Base-by-base conservation (phyloP, 1,284 basidiomycete species). In the Hemileia vastatrix region DNA sequence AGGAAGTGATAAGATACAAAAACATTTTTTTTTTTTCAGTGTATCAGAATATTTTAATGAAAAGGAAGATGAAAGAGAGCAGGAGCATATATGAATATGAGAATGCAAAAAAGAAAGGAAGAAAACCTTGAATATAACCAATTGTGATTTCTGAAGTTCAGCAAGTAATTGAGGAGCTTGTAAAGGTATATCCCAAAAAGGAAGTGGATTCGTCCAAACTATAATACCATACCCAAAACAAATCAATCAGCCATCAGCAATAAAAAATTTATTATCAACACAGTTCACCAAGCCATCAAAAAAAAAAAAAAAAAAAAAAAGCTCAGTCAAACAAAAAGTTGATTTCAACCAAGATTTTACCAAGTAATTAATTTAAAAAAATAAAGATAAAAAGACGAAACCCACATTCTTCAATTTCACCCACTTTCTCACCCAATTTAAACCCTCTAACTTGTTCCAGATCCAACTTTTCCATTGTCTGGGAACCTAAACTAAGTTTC, bases 101-200 rank as follows among this genome's bases (percentile, higher is more conserved):
- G n/a, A n/a, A 50, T 32, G 11, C 6, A n/a, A 36, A 13, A 4
- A 36, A 44, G 21, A 43, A 49, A 9, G 48, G 23, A 23, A 32
- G 21, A 6, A 2, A 64, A 76, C 32, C 81, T 97, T 98, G 80
- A 97, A 95, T 63, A 98, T 83, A 4, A 96, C 92, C 11, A 98
- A 78, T 9, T 82, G 82, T 64, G 87, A 86, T 44, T 79, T 79
- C 57, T 80, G 78, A 56, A 98, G 76, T 58, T 80, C 79, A 1
- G 77, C 70, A 71, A 84, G 83, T 6, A 94, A 77, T 21, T 78
- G 78, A 0, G 83, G 82, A 1, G 85, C 86, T 18, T 79, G 78
- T 5, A 76, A 77, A 49, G 83, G 79, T 81, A 94, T 82, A 69
- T 89, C 81, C 83, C 88, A 90, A 73, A 89, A 95, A 6, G 88